A percentile compares a stretch with the other conserved stretches of the same genome.
These are phyloP conservation scores for Yarrowia sp. DNA, from an alignment of 805 yeast genomes.

Conservation along the genomic window DNA sequence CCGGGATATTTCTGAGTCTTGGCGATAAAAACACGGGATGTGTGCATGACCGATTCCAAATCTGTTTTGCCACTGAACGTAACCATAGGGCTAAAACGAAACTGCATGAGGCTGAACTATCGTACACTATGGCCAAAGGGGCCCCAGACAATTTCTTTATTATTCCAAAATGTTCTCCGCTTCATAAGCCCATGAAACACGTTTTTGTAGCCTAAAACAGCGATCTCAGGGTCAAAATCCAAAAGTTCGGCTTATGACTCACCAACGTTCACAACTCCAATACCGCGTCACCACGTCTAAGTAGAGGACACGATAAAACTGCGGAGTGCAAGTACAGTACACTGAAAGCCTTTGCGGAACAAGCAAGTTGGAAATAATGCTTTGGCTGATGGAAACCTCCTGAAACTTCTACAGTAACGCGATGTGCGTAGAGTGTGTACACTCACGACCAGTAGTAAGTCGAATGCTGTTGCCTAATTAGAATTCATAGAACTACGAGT, in stretches of 20 bases:
- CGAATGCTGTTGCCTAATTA: too few relatives aligned
- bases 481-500: neutral
- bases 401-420: too few relatives aligned
- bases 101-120: constrained; percentile 14
- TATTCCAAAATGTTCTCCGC: neutral
- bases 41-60: neutral
- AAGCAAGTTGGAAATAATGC: too few relatives aligned
- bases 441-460: too few relatives aligned
- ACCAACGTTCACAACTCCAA: neutral
- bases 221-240: neutral
- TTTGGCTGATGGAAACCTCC: too few relatives aligned
- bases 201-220: neutral
- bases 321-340: too few relatives aligned
- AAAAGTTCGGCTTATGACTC: constrained; percentile 10
- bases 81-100: neutral
- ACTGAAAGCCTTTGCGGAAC: too few relatives aligned
- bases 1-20: neutral
- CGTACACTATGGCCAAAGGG: too few relatives aligned
- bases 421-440: too few relatives aligned
- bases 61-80: neutral
- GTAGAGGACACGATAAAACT: too few relatives aligned
- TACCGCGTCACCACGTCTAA: neutral
- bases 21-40: neutral
- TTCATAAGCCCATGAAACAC: neutral
- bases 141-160: neutral